Base-by-base conservation (phyloP, 2,329 filamentous ascomycete species). In the Penicillium thymicola region DNA sequence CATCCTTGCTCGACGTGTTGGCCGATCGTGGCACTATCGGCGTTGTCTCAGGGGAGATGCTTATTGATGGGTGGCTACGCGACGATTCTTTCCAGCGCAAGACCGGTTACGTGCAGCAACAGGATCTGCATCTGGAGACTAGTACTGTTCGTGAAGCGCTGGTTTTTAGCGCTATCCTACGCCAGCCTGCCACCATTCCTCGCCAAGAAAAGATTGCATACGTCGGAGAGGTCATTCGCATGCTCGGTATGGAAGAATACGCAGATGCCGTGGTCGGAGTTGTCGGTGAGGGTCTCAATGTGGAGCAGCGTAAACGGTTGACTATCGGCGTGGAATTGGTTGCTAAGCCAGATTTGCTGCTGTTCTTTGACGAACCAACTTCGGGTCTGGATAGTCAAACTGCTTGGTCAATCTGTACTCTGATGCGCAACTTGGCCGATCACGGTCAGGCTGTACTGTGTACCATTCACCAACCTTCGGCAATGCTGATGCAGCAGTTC, bases 381-480 rank as follows among this genome's bases (percentile, higher is more conserved):
- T 96, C 92, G 27, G 93, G 93, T 79, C 85, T 97, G n/a, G 93
- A 97, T 75, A 90, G 87, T 69, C 92, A 96, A 74, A 96, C 92
- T 0, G 93, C 92, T 0, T 97, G 91, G 90, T 89, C 90, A 62
- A 96, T 97, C 70, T 82, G 91, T 46, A 88, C 91, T 70, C 82
- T 97, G 13, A 83, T 97, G 41, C 88, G 94, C 74, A 96, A 95
- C 76, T 81, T 97, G 32, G 91, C 91, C 67, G 89, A 93, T 72
- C 89, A 86, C 59, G 92, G 93, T 14, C 91, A 95, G 71, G 92
- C 93, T 51, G 90, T 97, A 74, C 85, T 97, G 14, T 96, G 92
- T 78, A 97, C 93, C 0, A 97, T 97, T 59, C 93, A 97, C 72
- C 93, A 97, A 74, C 93, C 93, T 16, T 95, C 90, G 10, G 92